phyloP scores from a whole-genome alignment of 2,329 filamentous ascomycete species.

The Xylariomycetidae sp. region DNA sequence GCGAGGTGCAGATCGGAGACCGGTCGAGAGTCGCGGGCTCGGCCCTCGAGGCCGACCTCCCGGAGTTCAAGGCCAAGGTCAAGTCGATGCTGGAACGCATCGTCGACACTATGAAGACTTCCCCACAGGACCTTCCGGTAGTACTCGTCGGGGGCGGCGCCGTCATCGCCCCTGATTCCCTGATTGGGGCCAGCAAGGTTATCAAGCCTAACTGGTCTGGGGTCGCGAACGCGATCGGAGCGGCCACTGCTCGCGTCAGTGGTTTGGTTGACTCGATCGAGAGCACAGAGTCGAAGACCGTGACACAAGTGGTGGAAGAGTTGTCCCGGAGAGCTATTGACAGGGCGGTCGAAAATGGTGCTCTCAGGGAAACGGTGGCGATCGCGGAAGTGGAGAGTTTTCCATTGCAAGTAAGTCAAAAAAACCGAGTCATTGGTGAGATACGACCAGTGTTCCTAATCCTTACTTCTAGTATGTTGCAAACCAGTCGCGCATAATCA shows the following conservation, averaged over 20 bases:
- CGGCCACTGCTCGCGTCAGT: slow-evolving; percentile 54
- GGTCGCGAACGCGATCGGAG: slow-evolving; percentile 59
- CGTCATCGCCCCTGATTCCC: slow-evolving; percentile 46
- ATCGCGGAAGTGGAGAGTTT: slow-evolving; percentile 46
- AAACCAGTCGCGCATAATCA: slow-evolving; percentile 48
- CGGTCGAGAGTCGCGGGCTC: not conserved
- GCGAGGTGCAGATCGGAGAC: slow-evolving; percentile 33
- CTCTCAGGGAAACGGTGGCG: slow-evolving; percentile 33
- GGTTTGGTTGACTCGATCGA: slow-evolving; percentile 43
- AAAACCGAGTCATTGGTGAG: no score
- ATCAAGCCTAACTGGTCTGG: slow-evolving; percentile 48
- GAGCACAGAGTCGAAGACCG: slow-evolving; percentile 34
- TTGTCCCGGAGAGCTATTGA: slow-evolving; percentile 34
- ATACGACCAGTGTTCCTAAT: no score
- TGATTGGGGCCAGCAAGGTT: slow-evolving; percentile 48
- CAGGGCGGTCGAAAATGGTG: slow-evolving; percentile 38
- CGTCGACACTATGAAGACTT: slow-evolving; percentile 56
- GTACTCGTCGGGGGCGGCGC: slow-evolving; percentile 58
- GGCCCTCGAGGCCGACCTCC: slow-evolving; percentile 29
- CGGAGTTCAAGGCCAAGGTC: slow-evolving; percentile 34
- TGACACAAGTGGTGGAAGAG: slow-evolving; percentile 27
- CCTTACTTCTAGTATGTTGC: slow-evolving; percentile 37
- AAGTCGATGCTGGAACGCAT: slow-evolving; percentile 46
- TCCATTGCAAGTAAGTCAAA: slow-evolving; percentile 38
- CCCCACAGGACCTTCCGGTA: slow-evolving; percentile 49